Base-by-base conservation (phyloP, 305 asterid species). In the Coffea humblotiana region DNA sequence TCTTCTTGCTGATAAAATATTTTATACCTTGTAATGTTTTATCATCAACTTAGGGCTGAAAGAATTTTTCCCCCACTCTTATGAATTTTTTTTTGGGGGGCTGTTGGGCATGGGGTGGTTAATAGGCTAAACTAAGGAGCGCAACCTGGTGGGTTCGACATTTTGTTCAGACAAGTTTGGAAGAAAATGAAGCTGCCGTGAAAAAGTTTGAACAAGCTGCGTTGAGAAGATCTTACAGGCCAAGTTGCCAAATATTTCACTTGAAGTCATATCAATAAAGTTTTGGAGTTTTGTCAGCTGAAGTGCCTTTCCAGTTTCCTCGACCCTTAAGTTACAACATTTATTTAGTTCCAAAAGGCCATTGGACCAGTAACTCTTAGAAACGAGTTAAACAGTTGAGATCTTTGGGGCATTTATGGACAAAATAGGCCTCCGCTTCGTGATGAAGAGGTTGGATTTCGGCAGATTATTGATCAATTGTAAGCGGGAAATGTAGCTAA, bases 141-240 rank as follows among this genome's bases (percentile, higher is more conserved):
- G 64, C 91, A 19, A 87, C 86, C 2, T 93, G 97, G 97, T 92
- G 97, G 97, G 81, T 84, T 67, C 81, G 89, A 80, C 91, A 83
- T 81, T 93, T 91, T 80, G 91, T 90, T 78, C 95, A 88, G 82
- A 85, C 86, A 86, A 91, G 97, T 83, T 87, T 91, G 80, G 97
- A 93, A 82, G 95, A 93, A 84, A 93, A 93, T 27, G 95, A 93
- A 85, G 82, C 77, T 74, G 93, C 83, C 13, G 77, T 79, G 64
- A 90, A 89, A 89, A 92, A 93, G 88, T 93, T 93, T 29, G 88
- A 87, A 68, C 88, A 85, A 85, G 93, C 94, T 86, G 91, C 95
- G 52, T 80, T 29, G 10, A 87, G 77, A 85, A 83, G 64, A 77
- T 84, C 85, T 7, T 88, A 87, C 66, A 66, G 29, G 0, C 92